phyloP scores from a whole-genome alignment of 202 grass and related monocot species.

The Panicum virgatum region DNA sequence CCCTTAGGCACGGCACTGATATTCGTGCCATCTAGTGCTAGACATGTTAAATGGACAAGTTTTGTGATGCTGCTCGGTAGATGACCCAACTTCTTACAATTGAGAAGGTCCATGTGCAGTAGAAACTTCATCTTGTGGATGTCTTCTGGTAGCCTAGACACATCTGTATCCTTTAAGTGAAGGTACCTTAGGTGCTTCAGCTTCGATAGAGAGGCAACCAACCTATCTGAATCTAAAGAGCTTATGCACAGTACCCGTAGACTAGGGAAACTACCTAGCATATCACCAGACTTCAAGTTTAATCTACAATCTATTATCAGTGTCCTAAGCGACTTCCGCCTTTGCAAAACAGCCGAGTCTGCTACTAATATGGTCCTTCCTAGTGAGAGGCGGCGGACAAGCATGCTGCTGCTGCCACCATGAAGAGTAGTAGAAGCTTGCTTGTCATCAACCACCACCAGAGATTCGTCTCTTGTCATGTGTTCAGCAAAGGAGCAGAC shows the following conservation, averaged over 20 bases:
- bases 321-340: neutral
- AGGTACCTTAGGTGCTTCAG: slow-evolving; percentile 42
- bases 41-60: neutral
- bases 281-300: neutral
- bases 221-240: neutral
- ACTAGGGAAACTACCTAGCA: neutral
- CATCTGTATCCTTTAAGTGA: neutral
- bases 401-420: no score
- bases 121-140: slow-evolving; percentile 43
- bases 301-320: rapidly evolving
- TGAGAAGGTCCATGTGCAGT: neutral
- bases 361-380: neutral
- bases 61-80: slow-evolving; percentile 24
- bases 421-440: neutral
- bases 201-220: neutral
- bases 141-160: slow-evolving; percentile 26
- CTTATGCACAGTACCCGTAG: neutral
- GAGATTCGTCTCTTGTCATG: slow-evolving; percentile 40
- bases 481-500: slow-evolving; percentile 41
- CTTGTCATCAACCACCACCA: neutral
- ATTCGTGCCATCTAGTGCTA: neutral
- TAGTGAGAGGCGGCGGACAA: neutral
- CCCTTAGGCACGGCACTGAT: slow-evolving; percentile 3
- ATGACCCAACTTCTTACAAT: neutral
- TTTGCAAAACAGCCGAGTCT: neutral